Evolutionary conservation across 805 yeast species (phyloP), one percentile per base, ranked within the genome.

Genomic region (Zygosaccharomyces pseudorouxii): DNA sequence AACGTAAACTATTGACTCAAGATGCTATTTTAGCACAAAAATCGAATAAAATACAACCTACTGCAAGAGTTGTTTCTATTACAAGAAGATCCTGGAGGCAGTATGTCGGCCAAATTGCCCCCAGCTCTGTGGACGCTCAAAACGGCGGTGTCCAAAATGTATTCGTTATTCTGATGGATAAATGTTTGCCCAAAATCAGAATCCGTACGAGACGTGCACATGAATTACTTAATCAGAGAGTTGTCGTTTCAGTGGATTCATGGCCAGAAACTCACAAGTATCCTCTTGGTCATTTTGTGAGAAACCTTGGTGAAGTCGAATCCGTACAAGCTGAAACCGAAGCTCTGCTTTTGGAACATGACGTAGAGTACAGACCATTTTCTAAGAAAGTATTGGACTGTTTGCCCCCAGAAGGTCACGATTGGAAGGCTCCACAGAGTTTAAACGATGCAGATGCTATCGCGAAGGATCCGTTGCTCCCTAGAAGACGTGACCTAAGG

Each of bases 241-340:
- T 93, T 46, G 96, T 95, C 6, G 82, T 92, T 18, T 88, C 95
- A 0, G 83, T 95, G 37, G 99, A 93, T 63, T 77, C 89, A 8
- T 93, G 99, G 99, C 86, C 95, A 1, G 71, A 82, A 0, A 75
- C 79, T 50, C 86, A 96, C 5, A 83, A 86, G 51, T 81, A 80
- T 55, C 99, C 99, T 4, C 86, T 86, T 60, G 99, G 99, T 7
- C 99, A 93, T 68, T 92, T 88, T 63, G 92, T 93, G 3, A 79
- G 97, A 59, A 76, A 84, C 38, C 75, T 93, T 28, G 99, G 99
- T 54, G 90, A 80, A 16, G 80, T 92, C 43, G 99, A 93, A 69
- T 82, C 89, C 51, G 87, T 86, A 42, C 87, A 84, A 59, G 98
- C 99, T 2, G 99, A 93, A 70, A 92, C 97, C 9, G 98, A 93